A percentile compares a stretch with the other conserved stretches of the same genome.
Conservation (phyloP, 2,329 filamentous ascomycete species). For the Juglanconis juglandina region DNA sequence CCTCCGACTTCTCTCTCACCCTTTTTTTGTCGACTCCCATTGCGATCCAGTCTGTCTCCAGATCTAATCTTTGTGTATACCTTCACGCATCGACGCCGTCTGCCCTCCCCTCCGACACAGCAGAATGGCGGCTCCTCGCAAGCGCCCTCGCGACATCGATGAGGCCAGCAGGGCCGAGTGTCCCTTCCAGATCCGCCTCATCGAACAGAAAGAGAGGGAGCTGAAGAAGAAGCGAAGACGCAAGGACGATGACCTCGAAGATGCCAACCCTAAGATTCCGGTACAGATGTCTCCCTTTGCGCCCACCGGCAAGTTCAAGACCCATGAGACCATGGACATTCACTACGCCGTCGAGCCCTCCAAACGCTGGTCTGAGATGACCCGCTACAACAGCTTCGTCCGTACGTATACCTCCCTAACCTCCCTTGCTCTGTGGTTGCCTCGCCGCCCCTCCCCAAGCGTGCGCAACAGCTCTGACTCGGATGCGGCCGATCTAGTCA, state of each 20-base stretch:
- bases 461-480: slow-evolving; percentile 18
- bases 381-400: slow-evolving; percentile 59
- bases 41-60: too few relatives aligned
- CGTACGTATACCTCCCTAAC: slow-evolving; percentile 39
- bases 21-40: neutral
- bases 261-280: slow-evolving; percentile 40
- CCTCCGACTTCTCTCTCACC: neutral
- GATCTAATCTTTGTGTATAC: too few relatives aligned
- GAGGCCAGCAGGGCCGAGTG: slow-evolving; percentile 55
- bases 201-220: slow-evolving; percentile 47
- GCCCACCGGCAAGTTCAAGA: slow-evolving; percentile 53
- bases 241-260: slow-evolving; percentile 41
- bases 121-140: slow-evolving; percentile 41
- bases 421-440: neutral
- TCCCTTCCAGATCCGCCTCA: slow-evolving; percentile 46
- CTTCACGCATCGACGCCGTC: neutral
- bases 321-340: slow-evolving; percentile 51
- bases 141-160: slow-evolving; percentile 47
- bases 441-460: neutral
- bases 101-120: slow-evolving; percentile 1
- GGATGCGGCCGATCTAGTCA: slow-evolving; percentile 37
- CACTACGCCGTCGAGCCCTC: slow-evolving; percentile 52
- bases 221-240: slow-evolving; percentile 44
- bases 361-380: slow-evolving; percentile 56
- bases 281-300: slow-evolving; percentile 53